Conservation (phyloP, 1,284 basidiomycete genomes). For the Cutaneotrichosporon arboriforme region DNA sequence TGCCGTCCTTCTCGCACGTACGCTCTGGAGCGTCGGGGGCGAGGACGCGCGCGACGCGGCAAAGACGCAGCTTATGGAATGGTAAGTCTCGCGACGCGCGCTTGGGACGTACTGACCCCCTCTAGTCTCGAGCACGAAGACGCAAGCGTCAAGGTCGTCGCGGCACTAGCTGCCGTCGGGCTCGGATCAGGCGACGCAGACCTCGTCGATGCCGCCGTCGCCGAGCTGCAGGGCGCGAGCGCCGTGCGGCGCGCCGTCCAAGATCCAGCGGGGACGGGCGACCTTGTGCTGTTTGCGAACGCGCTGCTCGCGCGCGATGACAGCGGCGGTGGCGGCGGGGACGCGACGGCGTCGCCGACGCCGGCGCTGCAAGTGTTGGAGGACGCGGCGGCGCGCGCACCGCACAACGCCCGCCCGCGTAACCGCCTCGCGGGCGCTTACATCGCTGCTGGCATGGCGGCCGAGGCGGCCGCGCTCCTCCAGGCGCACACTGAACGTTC, state of each 20-base stretch:
- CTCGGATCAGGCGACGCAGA: conserved; percentile 70
- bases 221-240: conserved; percentile 59
- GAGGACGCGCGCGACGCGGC: conserved; percentile 70
- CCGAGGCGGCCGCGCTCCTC: conserved; percentile 35
- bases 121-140: conserved; percentile 59
- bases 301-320: conserved; percentile 17
- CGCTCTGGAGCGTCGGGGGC: conserved; percentile 71
- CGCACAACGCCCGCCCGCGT: conserved; percentile 4
- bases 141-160: conserved; percentile 62
- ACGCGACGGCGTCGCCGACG: no score
- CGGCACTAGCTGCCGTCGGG: conserved; percentile 77
- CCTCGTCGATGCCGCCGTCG: conserved; percentile 77
- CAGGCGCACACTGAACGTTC: neutral
- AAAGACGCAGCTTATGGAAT: conserved; percentile 74
- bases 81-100: conserved; percentile 53
- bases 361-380: conserved; percentile 18
- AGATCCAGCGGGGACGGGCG: conserved; percentile 29
- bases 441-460: conserved; percentile 24
- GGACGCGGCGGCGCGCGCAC: conserved; percentile 7
- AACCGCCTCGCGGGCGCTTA: conserved; percentile 25
- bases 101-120: neutral
- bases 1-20: conserved; percentile 69
- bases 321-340: no score
- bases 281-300: conserved; percentile 31
- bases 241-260: conserved; percentile 16